Evolutionary conservation across 2,329 filamentous ascomycete species (phyloP).

Genomic region (Ophiocordyceps australis): DNA sequence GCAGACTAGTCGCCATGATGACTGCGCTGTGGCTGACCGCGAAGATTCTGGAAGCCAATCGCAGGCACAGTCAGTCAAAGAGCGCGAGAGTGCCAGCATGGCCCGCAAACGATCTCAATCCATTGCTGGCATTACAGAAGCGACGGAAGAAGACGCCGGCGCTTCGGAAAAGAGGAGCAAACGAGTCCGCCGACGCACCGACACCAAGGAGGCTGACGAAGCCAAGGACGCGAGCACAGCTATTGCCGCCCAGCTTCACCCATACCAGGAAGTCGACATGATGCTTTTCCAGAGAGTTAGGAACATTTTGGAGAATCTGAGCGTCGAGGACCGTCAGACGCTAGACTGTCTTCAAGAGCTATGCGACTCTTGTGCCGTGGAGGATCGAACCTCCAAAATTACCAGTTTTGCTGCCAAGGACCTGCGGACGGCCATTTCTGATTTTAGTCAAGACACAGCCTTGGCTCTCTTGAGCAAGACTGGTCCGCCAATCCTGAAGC

Average conservation of each 20-base stretch:
- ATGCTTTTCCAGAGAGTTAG: conserved; percentile 36
- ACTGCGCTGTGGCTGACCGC: conserved; percentile 1
- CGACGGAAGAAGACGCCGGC: conserved; percentile 36
- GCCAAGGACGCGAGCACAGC: conserved; percentile 30
- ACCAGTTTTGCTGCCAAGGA: conserved; percentile 27
- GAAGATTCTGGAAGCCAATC: neutral
- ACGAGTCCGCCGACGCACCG: conserved; percentile 32
- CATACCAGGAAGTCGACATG: conserved; percentile 36
- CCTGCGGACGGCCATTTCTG: conserved; percentile 25
- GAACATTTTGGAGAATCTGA: conserved; percentile 34
- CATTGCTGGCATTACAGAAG: conserved; percentile 36
- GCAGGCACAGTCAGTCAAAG: conserved; percentile 10
- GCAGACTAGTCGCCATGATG: conserved; percentile 1
- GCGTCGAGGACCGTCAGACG: conserved; percentile 28
- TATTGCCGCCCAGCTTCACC: conserved; percentile 35
- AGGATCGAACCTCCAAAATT: conserved; percentile 30
- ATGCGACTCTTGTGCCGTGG: conserved; percentile 30
- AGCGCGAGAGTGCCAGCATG: conserved; percentile 18
- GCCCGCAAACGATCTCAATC: conserved; percentile 46
- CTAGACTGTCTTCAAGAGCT: conserved; percentile 27
- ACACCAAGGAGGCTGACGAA: conserved; percentile 35
- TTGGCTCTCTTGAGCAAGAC: conserved; percentile 34
- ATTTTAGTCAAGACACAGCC: conserved; percentile 34
- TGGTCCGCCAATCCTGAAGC: conserved; percentile 29
- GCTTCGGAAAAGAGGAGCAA: conserved; percentile 45